These are phyloP conservation scores for Rhamnella rubrinervis DNA, from an alignment of 331 rosid genomes.

Conservation along the genomic window DNA sequence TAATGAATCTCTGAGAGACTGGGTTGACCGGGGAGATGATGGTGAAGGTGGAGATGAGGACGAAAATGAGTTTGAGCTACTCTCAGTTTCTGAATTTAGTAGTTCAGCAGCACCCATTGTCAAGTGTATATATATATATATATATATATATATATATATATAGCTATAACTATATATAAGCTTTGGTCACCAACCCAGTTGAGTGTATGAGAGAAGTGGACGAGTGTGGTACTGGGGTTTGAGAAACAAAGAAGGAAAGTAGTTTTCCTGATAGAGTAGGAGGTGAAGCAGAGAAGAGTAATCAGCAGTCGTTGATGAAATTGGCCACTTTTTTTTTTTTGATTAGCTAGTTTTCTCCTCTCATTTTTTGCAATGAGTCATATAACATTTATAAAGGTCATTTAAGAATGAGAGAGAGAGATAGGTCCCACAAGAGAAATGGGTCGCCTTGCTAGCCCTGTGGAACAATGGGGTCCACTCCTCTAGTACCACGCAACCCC, in stretches of 20 bases:
- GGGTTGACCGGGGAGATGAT: slow-evolving; percentile 5
- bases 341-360: too few relatives aligned
- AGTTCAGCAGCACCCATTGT: slow-evolving; percentile 31
- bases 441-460: slow-evolving; percentile 30
- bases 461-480: slow-evolving; percentile 29
- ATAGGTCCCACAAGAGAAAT: slow-evolving; percentile 40
- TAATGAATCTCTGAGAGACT: neutral
- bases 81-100: slow-evolving; percentile 46
- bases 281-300: too few relatives aligned
- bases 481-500: slow-evolving; percentile 47
- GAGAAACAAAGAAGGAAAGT: neutral
- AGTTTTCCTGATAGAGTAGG: neutral
- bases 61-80: slow-evolving; percentile 44
- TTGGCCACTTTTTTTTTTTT: slow-evolving; percentile 22
- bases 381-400: slow-evolving; percentile 46
- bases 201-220: neutral
- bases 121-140: neutral
- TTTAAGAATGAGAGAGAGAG: slow-evolving; percentile 3
- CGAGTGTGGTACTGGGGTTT: neutral
- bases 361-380: slow-evolving; percentile 32
- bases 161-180: neutral
- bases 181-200: neutral
- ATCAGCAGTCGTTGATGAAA: too few relatives aligned
- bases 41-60: slow-evolving; percentile 47
- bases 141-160: neutral